Evolutionary conservation across 2,329 filamentous ascomycete species (phyloP), one percentile per base, ranked within the genome.

Genomic region (Monilinia polystroma): DNA sequence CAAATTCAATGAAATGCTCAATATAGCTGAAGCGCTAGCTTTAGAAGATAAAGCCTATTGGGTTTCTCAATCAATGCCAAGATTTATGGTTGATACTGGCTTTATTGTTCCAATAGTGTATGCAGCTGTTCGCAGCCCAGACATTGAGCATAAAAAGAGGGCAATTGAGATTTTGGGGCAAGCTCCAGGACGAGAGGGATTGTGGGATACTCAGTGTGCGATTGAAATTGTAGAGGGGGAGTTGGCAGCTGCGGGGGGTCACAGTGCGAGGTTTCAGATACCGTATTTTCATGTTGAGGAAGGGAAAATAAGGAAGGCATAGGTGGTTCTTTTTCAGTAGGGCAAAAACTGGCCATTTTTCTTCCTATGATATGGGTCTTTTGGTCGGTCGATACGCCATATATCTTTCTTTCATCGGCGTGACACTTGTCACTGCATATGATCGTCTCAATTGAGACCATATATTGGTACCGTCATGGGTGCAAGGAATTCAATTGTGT

Each of bases 71-170:
- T 38, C 54, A 1, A 66, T 60, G 55, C 64, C 64, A n/a, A 66
- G 64, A 26, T 49, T 66, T 6, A 66, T 60, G 47, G 47, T 53
- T 8, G 64, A 66, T 38, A 66, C 74, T 23, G 71, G 73, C 6
- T 45, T 75, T 6, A 72, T 75, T 23, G 69, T 72, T 10, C 73
- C 73, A 29, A 53, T 75, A 10, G 71, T 74, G 35, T 74, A 73
- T 62, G 68, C 68, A 3, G 67, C 69, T 11, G 32, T 74, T 2
- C 66, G 69, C 64, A 70, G 70, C 6, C 67, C 70, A 18, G 63
- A 66, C 16, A 47, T 58, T 4, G 20, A 58, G 3, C 64, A 70
- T 32, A 70, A 70, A 53, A 63, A 58, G 45, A 56, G 72, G 52
- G 73, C 73, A 4, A 64, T 71, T 6, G 64, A 70, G 20, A 59